A percentile compares a stretch with the other conserved stretches of the same genome.
Conservation (phyloP, 2,329 filamentous ascomycete species). For the Acrodontium crateriforme region DNA sequence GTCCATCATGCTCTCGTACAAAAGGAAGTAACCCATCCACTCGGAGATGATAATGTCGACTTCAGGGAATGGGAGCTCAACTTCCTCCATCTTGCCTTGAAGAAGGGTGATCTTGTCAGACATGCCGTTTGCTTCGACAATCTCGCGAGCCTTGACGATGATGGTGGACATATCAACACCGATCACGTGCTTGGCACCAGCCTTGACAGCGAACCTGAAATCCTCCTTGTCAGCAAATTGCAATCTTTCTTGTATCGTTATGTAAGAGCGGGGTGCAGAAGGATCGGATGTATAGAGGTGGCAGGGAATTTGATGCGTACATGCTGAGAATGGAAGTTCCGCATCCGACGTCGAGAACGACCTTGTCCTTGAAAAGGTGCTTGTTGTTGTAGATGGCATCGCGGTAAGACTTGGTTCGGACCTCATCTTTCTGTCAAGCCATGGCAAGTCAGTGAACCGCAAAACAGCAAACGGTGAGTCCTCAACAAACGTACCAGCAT, state of each 20-base stretch:
- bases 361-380: conserved; percentile 82
- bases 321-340: conserved; percentile 97
- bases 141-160: conserved; percentile 95
- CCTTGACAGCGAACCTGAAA: conserved; percentile 83
- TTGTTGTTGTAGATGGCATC: conserved; percentile 95
- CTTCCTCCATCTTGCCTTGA: conserved; percentile 99
- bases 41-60: conserved; percentile 99
- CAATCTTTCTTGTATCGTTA: no score
- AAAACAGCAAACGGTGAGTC: conserved; percentile 16
- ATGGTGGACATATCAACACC: conserved; percentile 99
- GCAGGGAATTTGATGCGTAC: conserved; percentile 38
- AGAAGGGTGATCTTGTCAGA: conserved; percentile 91
- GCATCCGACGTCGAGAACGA: conserved; percentile 94
- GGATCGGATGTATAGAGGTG: not conserved
- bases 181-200: conserved; percentile 95
- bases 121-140: conserved; percentile 84
- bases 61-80: conserved; percentile 80
- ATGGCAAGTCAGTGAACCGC: conserved; percentile 4
- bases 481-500: conserved; percentile 60
- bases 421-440: conserved; percentile 75
- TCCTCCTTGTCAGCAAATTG: no score
- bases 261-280: no score
- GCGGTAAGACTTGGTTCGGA: conserved; percentile 91
- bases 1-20: conserved; percentile 98
- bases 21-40: conserved; percentile 99